Percentiles rank a stretch among this genome's conserved stretches.
These are phyloP conservation scores for Solanum chacoense DNA, from an alignment of 305 asterid genomes.

Conservation along the genomic window DNA sequence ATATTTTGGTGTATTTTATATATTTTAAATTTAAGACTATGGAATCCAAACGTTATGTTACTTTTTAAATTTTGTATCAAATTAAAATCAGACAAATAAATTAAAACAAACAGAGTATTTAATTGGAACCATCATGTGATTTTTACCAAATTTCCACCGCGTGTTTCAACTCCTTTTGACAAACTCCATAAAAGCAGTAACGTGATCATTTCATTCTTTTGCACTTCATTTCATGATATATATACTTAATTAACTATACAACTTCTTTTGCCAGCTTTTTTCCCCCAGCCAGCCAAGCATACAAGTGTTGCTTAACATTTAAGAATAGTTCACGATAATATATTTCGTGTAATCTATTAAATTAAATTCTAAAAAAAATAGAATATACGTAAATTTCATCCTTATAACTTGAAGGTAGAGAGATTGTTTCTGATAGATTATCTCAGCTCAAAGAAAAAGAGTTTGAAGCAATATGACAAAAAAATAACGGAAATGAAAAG, in stretches of 20 bases:
- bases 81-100: not conserved
- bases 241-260: not conserved
- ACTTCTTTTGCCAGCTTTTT: not conserved
- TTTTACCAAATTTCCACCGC: not conserved
- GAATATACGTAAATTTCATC: not conserved
- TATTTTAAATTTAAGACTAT: not conserved
- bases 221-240: not conserved
- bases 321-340: not conserved
- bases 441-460: not conserved
- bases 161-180: not conserved
- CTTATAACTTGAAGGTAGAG: not conserved
- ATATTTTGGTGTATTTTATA: not conserved
- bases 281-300: not conserved
- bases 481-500: not conserved
- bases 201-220: not conserved
- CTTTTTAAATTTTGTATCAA: not conserved
- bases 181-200: not conserved
- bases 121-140: not conserved
- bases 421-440: not conserved
- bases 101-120: fast-evolving
- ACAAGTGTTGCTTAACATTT: not conserved
- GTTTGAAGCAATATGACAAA: not conserved
- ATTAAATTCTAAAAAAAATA: not conserved
- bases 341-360: not conserved
- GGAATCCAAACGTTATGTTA: fast-evolving